Evolutionary conservation across 768 basidiomycete genomes (phyloP), one percentile per base, ranked within the genome.

Genomic region (Filobasidium wieringae): DNA sequence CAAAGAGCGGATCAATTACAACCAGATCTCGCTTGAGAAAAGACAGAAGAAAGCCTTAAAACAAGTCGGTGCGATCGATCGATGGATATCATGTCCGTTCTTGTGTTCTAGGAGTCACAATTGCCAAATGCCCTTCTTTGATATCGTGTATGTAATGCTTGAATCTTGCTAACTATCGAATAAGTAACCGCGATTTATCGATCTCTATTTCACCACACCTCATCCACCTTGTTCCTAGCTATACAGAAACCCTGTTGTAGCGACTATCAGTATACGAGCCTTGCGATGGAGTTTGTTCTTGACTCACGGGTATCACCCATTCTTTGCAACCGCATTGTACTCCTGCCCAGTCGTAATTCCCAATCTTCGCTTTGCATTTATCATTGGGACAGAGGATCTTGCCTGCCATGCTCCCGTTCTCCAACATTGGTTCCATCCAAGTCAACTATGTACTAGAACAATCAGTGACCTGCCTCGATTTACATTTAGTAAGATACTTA

Each of bases 321-420:
- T 84, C 82, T 65, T 84, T 86, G 68, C 91, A 96, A 24, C 87
- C 85, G 69, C 91, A 93, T 66, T 84, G 81, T 29, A 88, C 83
- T 0, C 93, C 93, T 4, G 91, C 89, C 95, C 95, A 99, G 70
- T 95, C 91, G 65, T 84, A 97, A 71, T 88, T 95, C 2, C 95
- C 95, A 17, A 99, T 78, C 76, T 99, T 99, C 26, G 81, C 83
- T 2, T 80, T 79, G 66, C 95, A 99, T 67, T 87, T 90, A 66
- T 83, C 80, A 72, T 92, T 93, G 3, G 95, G 95, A 66, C 95
- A 99, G 0, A 80, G 59, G 64, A 99, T 87, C 78, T 91, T 95
- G 17, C 95, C 95, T 0, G 84, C 80, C 34, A 92, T 76, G 41
- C 83, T 79, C 0, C 90, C 92, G n/a, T 76, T 72, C 33, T 82